Evolutionary conservation across 1,284 basidiomycete genomes (phyloP).

Genomic region (Ceratobasidium sp.): DNA sequence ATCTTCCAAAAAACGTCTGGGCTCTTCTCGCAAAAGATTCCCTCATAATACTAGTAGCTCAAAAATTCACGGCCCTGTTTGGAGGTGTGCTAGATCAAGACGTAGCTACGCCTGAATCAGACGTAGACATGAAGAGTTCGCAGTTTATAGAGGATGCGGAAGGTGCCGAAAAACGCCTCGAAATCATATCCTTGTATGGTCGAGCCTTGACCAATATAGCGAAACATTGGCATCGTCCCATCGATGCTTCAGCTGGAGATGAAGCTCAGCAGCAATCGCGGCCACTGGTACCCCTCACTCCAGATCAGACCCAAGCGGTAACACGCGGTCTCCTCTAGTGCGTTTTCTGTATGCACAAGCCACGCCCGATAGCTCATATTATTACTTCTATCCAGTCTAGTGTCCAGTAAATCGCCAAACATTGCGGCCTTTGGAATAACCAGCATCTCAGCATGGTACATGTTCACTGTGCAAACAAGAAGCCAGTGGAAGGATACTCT

Average conservation of each 20-base stretch:
- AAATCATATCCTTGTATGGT: not conserved
- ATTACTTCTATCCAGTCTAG: not conserved
- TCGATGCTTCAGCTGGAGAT: not conserved
- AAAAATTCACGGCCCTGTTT: slow-evolving; percentile 13
- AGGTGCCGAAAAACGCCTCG: not conserved
- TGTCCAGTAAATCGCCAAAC: not conserved
- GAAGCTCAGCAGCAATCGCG: not conserved
- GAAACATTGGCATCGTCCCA: not conserved
- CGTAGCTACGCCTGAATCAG: not conserved
- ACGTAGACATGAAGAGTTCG: too few species aligned
- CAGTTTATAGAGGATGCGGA: too few species aligned
- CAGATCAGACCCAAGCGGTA: not conserved
- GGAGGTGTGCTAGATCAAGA: not conserved
- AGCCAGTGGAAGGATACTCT: not conserved
- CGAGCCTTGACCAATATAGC: not conserved
- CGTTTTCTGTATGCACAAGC: not conserved
- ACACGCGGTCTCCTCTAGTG: not conserved
- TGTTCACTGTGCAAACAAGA: not conserved
- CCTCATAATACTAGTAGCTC: not conserved
- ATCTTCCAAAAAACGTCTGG: not conserved
- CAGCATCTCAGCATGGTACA: slow-evolving; percentile 13
- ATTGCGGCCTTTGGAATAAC: not conserved
- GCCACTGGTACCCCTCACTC: not conserved
- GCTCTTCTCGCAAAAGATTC: not conserved
- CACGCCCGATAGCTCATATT: too few species aligned